phyloP scores from a whole-genome alignment of 257 asterid species.

The Schizonepeta tenuifolia region DNA sequence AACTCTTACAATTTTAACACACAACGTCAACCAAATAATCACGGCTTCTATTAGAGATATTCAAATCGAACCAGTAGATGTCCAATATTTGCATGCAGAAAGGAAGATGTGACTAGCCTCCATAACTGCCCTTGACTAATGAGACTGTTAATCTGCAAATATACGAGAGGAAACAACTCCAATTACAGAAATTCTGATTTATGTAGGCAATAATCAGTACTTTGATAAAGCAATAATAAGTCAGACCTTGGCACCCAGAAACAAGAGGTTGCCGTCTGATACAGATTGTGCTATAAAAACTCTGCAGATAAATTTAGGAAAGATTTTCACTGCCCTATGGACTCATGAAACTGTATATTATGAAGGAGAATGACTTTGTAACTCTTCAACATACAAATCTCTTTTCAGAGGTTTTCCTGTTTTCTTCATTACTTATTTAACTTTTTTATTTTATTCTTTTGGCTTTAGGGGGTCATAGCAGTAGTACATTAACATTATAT shows the following conservation, averaged over 20 bases:
- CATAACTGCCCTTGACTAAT: conserved; percentile 83
- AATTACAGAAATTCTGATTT: conserved; percentile 10
- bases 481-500: neutral
- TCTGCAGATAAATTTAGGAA: conserved; percentile 51
- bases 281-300: conserved; percentile 62
- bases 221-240: conserved; percentile 10
- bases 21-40: conserved; percentile 19
- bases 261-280: conserved; percentile 65
- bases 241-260: conserved; percentile 93
- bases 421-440: neutral
- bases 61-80: conserved; percentile 77
- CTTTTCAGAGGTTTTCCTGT: neutral
- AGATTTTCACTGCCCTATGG: conserved; percentile 18
- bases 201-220: conserved; percentile 19
- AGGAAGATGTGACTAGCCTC: conserved; percentile 86
- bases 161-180: conserved; percentile 18
- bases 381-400: conserved; percentile 9
- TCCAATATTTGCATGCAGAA: conserved; percentile 79
- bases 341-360: conserved; percentile 21
- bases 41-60: conserved; percentile 10
- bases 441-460: neutral
- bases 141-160: conserved; percentile 76
- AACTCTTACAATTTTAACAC: conserved; percentile 26
- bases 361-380: conserved; percentile 5
- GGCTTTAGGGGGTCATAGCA: neutral